A percentile compares a stretch with the other conserved stretches of the same genome.
Conservation (phyloP, 352 stramenopile species). For the Blastocystis sp. region DNA sequence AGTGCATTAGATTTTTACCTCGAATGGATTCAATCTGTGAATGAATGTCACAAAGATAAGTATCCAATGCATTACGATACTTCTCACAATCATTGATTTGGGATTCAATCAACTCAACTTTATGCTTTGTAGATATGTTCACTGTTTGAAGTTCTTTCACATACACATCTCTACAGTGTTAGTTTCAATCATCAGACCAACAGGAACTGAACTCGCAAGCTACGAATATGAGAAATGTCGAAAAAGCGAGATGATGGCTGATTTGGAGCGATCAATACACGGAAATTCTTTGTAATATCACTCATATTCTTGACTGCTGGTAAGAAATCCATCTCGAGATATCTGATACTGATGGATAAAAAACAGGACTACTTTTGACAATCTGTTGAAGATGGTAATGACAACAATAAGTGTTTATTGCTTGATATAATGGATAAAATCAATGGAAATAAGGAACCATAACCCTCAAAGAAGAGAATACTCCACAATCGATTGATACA, state of each 20-base stretch:
- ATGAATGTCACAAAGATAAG: slow-evolving; percentile 11
- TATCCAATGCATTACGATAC: background rate
- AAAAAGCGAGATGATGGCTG: slow-evolving; percentile 56
- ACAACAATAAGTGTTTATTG: slow-evolving; percentile 3
- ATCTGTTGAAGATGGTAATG: background rate
- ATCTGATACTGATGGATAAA: background rate
- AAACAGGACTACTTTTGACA: background rate
- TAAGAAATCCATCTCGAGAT: slow-evolving; percentile 33
- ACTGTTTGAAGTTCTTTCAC: background rate
- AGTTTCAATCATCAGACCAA: background rate
- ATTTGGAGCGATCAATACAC: slow-evolving; percentile 39
- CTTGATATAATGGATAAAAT: slow-evolving; percentile 25
- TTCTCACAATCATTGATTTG: background rate
- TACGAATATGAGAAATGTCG: slow-evolving; percentile 8
- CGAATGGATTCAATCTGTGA: slow-evolving; percentile 12
- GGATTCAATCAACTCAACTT: background rate
- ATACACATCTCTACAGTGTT: background rate
- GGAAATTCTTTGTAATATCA: slow-evolving; percentile 33
- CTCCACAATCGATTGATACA: slow-evolving; percentile 39
- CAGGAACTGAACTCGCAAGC: slow-evolving; percentile 16
- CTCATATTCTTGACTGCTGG: background rate
- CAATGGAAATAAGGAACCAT: slow-evolving; percentile 23
- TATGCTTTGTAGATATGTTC: background rate
- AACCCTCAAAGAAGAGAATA: slow-evolving; percentile 51
- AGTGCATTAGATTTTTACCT: background rate